Percentiles rank a stretch among this genome's conserved stretches.
These are phyloP conservation scores for Cercospora sp. DNA, from an alignment of 2,329 filamentous ascomycete species.

Conservation along the genomic window DNA sequence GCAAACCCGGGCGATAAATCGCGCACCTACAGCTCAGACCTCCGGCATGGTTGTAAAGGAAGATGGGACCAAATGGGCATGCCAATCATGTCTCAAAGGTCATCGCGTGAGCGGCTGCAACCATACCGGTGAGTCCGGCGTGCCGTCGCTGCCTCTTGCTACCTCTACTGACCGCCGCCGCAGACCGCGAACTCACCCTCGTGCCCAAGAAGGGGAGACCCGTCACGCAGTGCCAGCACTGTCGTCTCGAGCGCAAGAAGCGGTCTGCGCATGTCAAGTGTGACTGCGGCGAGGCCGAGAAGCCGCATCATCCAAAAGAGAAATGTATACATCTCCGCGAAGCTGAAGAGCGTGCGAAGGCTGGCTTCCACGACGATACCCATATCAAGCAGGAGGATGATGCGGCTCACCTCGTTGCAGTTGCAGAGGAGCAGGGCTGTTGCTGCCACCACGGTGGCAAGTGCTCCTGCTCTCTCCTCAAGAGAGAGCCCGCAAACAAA, in stretches of 20 bases:
- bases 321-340: slow-evolving; percentile 48
- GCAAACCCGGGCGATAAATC: slow-evolving; percentile 17
- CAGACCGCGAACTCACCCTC: slow-evolving; percentile 87
- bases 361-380: slow-evolving; percentile 31
- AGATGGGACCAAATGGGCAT: slow-evolving; percentile 96
- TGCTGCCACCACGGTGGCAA: slow-evolving; percentile 60
- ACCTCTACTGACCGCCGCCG: not conserved
- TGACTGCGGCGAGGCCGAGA: slow-evolving; percentile 79
- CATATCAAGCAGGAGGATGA: slow-evolving; percentile 27
- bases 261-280: slow-evolving; percentile 93
- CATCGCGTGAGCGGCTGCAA: slow-evolving; percentile 99
- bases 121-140: slow-evolving; percentile 73
- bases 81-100: slow-evolving; percentile 95
- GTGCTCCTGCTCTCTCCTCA: slow-evolving; percentile 59
- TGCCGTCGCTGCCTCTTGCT: not conserved
- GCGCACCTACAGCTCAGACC: slow-evolving; percentile 16
- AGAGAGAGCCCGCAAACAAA: slow-evolving; percentile 51
- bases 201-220: slow-evolving; percentile 98
- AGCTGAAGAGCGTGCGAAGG: slow-evolving; percentile 39
- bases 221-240: slow-evolving; percentile 96
- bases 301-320: slow-evolving; percentile 62
- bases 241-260: slow-evolving; percentile 92
- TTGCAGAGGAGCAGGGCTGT: slow-evolving; percentile 46
- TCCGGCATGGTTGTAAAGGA: slow-evolving; percentile 40
- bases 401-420: slow-evolving; percentile 33